A percentile compares a stretch with the other conserved stretches of the same genome.
These are phyloP conservation scores for Chalciporus chontae DNA, from an alignment of 768 basidiomycete genomes.

Conservation along the genomic window DNA sequence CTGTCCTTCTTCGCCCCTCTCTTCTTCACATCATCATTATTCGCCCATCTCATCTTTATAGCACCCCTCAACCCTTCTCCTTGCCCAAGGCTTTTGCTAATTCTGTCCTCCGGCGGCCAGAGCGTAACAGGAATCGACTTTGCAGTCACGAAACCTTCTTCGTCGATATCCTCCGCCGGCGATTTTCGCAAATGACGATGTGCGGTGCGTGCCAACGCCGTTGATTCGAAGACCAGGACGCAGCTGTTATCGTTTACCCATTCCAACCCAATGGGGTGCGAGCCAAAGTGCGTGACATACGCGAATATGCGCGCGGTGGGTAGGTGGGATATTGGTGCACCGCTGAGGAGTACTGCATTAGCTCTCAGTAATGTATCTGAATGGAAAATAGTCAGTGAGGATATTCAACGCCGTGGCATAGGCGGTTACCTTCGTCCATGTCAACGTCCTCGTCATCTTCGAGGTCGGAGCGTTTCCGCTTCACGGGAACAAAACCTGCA, in stretches of 20 bases:
- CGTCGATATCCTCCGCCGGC: slow-evolving; percentile 45
- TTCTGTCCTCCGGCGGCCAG: slow-evolving; percentile 80
- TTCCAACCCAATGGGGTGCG: slow-evolving; percentile 71
- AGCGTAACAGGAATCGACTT: slow-evolving; percentile 68
- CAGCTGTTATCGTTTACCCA: slow-evolving; percentile 87
- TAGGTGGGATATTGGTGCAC: slow-evolving; percentile 69
- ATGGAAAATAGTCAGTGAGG: not conserved
- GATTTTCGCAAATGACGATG: slow-evolving; percentile 51
- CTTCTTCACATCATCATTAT: slow-evolving; percentile 69
- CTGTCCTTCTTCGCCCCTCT: slow-evolving; percentile 69
- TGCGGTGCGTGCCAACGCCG: slow-evolving; percentile 49
- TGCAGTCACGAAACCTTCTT: slow-evolving; percentile 57
- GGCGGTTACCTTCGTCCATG: slow-evolving; percentile 28
- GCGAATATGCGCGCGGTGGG: slow-evolving; percentile 78
- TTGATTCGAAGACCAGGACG: slow-evolving; percentile 68
- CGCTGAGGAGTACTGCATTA: slow-evolving; percentile 72
- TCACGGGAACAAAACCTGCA: slow-evolving; percentile 25
- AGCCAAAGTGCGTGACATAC: slow-evolving; percentile 76
- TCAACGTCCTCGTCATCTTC: slow-evolving; percentile 38
- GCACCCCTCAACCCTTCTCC: slow-evolving; percentile 63
- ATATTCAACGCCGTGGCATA: slow-evolving; percentile 9
- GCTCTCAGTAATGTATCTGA: slow-evolving; percentile 48
- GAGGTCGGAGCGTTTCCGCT: slow-evolving; percentile 47
- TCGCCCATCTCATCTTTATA: slow-evolving; percentile 77
- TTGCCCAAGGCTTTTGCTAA: slow-evolving; percentile 66